Base-by-base conservation (phyloP, 2,329 filamentous ascomycete genomes). In the Sphaerulina vaccinii region DNA sequence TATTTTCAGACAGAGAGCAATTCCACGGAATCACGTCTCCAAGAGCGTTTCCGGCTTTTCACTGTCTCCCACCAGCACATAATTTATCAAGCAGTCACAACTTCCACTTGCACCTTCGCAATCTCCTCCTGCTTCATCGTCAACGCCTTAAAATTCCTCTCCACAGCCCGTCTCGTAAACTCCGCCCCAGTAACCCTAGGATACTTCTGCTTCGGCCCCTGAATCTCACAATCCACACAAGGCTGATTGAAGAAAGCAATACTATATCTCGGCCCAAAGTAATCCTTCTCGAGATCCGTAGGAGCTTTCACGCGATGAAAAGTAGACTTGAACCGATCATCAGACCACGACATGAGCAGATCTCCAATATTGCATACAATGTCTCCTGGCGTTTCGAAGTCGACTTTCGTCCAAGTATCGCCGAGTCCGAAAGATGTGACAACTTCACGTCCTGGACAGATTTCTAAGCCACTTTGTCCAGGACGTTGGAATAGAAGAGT, bases 181-280 rank as follows among this genome's bases (percentile, higher is more conserved):
- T 85, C 74, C 47, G 75, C 76, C 2, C 82, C 82, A 0, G 81
- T 84, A 11, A 85, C 74, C 51, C 75, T 64, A 2, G 80, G 77
- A 66, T 85, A 86, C 68, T 84, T 86, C 69, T 81, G 80, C 64
- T 69, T 42, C 1, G 80, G 82, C 0, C 82, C 83, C 62, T 84
- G 81, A 33, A 85, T 83, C 56, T 73, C 62, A 8, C 76, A 75
- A 65, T 83, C 78, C 49, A 74, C 77, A 64, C 77, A 79, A 0
- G 82, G 81, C 69, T 85, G 82, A 58, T 84, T 85, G 68, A 85
- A 85, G 60, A 79, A 86, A 6, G 83, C 83, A 63, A 86, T 81
- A 64, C 80, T 83, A 64, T 83, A 86, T 36, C 83, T 74, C 58
- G 79, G 75, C 4, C 81, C 81, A 59, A 77, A 85, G 63, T 77